Evolutionary conservation across 208 protist genomes (phyloP).

Genomic region (Leptomonas seymouri): DNA sequence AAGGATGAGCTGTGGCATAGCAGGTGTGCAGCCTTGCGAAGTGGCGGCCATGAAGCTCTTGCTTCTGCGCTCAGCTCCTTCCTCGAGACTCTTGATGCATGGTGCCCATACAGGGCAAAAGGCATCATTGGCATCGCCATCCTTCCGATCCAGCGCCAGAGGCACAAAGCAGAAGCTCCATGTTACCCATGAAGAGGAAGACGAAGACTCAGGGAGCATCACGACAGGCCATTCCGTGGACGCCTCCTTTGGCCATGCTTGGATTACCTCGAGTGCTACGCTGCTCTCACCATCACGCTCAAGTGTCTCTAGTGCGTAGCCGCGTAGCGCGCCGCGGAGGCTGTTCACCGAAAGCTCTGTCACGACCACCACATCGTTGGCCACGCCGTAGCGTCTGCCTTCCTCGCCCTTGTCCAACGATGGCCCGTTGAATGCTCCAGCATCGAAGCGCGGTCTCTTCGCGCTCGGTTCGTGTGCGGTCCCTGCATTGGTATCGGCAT

Average conservation of each 20-base stretch:
- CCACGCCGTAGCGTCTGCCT: neutral
- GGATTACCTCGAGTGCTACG: neutral
- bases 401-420: no score
- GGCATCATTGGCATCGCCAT: neutral
- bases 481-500: neutral
- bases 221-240: conserved; percentile 7
- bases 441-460: neutral
- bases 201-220: neutral
- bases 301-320: conserved; percentile 16
- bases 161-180: conserved; percentile 23
- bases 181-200: conserved; percentile 1
- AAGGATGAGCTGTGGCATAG: no score
- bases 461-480: neutral
- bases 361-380: conserved; percentile 6
- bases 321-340: conserved; percentile 16
- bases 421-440: no score
- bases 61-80: no score
- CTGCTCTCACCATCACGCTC: neutral
- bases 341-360: conserved; percentile 4
- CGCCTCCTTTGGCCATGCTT: neutral
- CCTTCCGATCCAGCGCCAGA: neutral
- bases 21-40: no score
- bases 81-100: no score
- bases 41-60: no score
- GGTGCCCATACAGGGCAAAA: neutral